Evolutionary conservation across 192 early-diverging fungal species (phyloP).

Genomic region (Mortierella claussenii): DNA sequence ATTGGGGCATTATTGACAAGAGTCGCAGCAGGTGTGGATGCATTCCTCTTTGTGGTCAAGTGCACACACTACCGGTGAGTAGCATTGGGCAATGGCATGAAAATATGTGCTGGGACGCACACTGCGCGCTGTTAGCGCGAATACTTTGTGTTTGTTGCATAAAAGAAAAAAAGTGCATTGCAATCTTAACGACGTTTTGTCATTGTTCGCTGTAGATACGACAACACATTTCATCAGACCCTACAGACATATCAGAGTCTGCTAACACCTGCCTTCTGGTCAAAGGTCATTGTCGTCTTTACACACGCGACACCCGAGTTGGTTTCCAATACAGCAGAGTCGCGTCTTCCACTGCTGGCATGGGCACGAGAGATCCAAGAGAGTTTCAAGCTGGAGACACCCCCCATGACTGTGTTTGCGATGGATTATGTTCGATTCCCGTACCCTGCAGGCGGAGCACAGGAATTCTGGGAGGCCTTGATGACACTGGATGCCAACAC

Average conservation of each 20-base stretch:
- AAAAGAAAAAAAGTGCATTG: no score
- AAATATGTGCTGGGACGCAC: neutral
- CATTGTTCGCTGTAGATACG: slow-evolving; percentile 22
- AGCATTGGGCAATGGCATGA: neutral
- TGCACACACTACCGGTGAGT: slow-evolving; percentile 55
- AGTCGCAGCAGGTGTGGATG: slow-evolving; percentile 47
- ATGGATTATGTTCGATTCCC: slow-evolving; percentile 51
- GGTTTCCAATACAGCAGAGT: slow-evolving; percentile 9
- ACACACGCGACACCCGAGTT: slow-evolving; percentile 47
- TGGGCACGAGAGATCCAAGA: slow-evolving; percentile 51
- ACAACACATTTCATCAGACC: slow-evolving; percentile 47
- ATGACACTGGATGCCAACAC: slow-evolving; percentile 53
- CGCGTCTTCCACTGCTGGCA: slow-evolving; percentile 20
- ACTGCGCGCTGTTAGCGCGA: neutral
- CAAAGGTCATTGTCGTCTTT: slow-evolving; percentile 45
- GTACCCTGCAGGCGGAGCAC: slow-evolving; percentile 37
- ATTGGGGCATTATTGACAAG: slow-evolving; percentile 32
- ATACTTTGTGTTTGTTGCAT: no score
- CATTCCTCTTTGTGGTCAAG: slow-evolving; percentile 56
- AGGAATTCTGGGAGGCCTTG: slow-evolving; percentile 42
- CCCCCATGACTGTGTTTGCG: slow-evolving; percentile 32
- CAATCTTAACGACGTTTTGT: neutral
- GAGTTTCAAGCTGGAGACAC: slow-evolving; percentile 28
- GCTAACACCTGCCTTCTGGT: slow-evolving; percentile 47
- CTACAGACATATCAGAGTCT: slow-evolving; percentile 38